Conservation (phyloP, 257 asterid species). For the Haberlea rhodopensis region DNA sequence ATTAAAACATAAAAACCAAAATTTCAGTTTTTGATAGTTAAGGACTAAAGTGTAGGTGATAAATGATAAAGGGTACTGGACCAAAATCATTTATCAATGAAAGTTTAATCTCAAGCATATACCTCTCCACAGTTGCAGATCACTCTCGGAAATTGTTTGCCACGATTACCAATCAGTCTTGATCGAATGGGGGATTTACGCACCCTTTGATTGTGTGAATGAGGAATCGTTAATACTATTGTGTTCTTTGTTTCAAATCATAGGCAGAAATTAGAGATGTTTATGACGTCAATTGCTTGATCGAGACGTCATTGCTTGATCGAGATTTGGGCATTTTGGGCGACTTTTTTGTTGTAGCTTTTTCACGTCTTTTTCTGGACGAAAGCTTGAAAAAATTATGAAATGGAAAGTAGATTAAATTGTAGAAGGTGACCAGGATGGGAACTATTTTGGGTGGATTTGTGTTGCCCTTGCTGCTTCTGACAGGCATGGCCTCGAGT, state of each 20-base stretch:
- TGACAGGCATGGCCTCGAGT: slow-evolving; percentile 43
- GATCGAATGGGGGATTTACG: neutral
- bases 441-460: slow-evolving; percentile 58
- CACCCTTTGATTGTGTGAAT: slow-evolving; percentile 10
- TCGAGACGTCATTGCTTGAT: slow-evolving; percentile 21
- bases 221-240: neutral
- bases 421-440: slow-evolving; percentile 45
- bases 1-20: no score
- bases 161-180: neutral
- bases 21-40: no score
- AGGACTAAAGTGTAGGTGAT: no score
- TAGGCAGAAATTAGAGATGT: slow-evolving; percentile 11
- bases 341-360: slow-evolving; percentile 2
- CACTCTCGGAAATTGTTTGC: neutral
- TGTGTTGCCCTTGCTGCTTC: slow-evolving; percentile 71
- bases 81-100: no score
- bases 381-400: neutral
- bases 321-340: slow-evolving; percentile 9
- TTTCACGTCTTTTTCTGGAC: neutral
- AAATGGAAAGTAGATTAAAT: slow-evolving; percentile 34
- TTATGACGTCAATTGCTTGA: slow-evolving; percentile 1
- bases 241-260: neutral
- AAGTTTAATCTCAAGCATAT: no score
- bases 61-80: no score
- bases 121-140: no score